Base-by-base conservation (phyloP, 352 stramenopile species). In the Globisporangium nodosum region DNA sequence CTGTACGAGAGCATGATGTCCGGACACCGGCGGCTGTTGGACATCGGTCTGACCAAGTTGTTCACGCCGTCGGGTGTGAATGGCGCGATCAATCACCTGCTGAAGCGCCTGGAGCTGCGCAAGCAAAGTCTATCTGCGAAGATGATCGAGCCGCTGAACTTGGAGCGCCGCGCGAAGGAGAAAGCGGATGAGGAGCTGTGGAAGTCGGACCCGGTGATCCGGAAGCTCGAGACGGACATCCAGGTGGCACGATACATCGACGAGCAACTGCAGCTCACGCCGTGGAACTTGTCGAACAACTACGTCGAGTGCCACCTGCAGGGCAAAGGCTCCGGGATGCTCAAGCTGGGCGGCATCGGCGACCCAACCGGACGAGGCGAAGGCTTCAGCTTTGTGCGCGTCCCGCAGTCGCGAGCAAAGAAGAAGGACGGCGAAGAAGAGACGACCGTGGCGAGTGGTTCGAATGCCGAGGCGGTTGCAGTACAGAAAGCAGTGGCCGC, bases 1-100 rank as follows among this genome's bases (percentile, higher is more conserved):
- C 68, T 94, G 30, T 91, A 94, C 59, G 85, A 94, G 62, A 92
- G 80, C 40, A 92, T 92, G 82, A 94, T 94, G 85, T 82, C 81
- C 31, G 85, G 85, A n/a, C 82, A 94, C 54, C 65, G 83, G 20
- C 71, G 79, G 16, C 69, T 94, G 6, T 56, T 92, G 35, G 85
- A 94, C 65, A 88, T 88, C 56, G 85, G 82, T 16, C 45, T 94
- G 24, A 91, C 82, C 15, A 94, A 92, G 58, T 61, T 87, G 9
- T 90, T 91, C n/a, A 88, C 78, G 7, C 75, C 81, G 27, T 80
- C 73, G 11, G 81, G 81, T 48, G 81, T 94, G 18, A 82, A 91
- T 58, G 71, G 69, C 13, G 80, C 81, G 16, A 92, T 91, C 45
- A 82, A 88, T 30, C 64, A 85, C 49, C 63, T 94, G 53, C 71